Evolutionary conservation across 768 basidiomycete species (phyloP).

Genomic region (Tulasnella sp.): DNA sequence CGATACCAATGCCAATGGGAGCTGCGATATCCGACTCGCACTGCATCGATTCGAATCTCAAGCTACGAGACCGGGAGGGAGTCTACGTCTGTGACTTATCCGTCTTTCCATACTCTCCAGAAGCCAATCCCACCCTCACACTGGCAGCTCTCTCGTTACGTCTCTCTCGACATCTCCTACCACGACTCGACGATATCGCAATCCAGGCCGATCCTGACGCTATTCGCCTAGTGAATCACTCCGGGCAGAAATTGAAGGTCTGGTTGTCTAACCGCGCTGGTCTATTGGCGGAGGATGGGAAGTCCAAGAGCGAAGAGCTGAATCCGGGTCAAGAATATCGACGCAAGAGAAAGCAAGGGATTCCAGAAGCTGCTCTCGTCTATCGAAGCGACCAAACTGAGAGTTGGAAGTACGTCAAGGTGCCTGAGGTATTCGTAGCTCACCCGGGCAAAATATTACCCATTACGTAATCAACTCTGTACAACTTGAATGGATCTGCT

Average conservation of each 20-base stretch:
- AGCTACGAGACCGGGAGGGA: conserved; percentile 9
- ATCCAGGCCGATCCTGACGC: neutral
- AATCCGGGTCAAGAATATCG: neutral
- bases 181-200: neutral
- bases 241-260: neutral
- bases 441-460: neutral
- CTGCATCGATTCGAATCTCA: conserved; percentile 17
- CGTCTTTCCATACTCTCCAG: conserved; percentile 23
- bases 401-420: neutral
- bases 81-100: conserved; percentile 24
- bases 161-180: conserved; percentile 15
- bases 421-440: neutral
- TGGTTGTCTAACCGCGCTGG: neutral
- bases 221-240: neutral
- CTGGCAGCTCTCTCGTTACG: conserved; percentile 22
- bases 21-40: neutral
- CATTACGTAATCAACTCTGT: too few relatives aligned
- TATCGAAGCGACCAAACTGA: neutral
- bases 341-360: neutral
- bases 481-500: too few relatives aligned
- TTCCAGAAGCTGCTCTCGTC: neutral
- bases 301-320: neutral
- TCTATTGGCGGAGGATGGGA: neutral
- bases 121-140: conserved; percentile 22
- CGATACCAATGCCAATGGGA: conserved; percentile 17